Conservation (phyloP, 805 yeast genomes). For the Maudiozyma pseudohumilis region DNA sequence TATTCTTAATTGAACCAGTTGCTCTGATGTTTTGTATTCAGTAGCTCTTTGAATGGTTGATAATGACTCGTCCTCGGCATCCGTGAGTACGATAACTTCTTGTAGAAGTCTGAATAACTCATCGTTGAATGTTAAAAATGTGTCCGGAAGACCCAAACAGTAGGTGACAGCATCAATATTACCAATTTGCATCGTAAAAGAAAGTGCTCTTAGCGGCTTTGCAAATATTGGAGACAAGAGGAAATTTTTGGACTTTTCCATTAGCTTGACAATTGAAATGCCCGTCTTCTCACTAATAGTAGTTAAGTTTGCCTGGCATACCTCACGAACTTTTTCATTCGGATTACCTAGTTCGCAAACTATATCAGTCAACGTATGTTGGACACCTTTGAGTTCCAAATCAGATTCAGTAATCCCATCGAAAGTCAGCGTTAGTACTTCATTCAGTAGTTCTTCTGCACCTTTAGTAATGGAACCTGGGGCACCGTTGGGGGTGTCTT, state of each 20-base stretch:
- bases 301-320: conserved; percentile 62
- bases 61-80: conserved; percentile 93
- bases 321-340: conserved; percentile 68
- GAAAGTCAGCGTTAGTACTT: conserved; percentile 59
- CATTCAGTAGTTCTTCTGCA: conserved; percentile 59
- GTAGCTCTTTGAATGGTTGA: conserved; percentile 78
- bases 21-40: conserved; percentile 83
- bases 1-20: conserved; percentile 75
- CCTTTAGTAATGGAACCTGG: conserved; percentile 67
- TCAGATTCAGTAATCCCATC: conserved; percentile 49
- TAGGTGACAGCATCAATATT: conserved; percentile 95
- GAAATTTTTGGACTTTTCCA: conserved; percentile 74
- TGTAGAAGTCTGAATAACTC: conserved; percentile 75
- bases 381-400: conserved; percentile 56
- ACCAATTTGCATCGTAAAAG: conserved; percentile 98
- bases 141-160: conserved; percentile 69
- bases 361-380: conserved; percentile 74
- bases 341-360: conserved; percentile 91
- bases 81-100: conserved; percentile 90
- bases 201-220: conserved; percentile 90
- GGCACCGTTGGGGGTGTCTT: conserved; percentile 84
- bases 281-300: conserved; percentile 61
- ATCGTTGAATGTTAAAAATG: conserved; percentile 79
- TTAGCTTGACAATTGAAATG: conserved; percentile 61
- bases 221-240: conserved; percentile 90